Percentiles rank a stretch among this genome's conserved stretches.
Evolutionary conservation across 306 rosid genomes (phyloP).

Genomic region (Dryas octopetala): DNA sequence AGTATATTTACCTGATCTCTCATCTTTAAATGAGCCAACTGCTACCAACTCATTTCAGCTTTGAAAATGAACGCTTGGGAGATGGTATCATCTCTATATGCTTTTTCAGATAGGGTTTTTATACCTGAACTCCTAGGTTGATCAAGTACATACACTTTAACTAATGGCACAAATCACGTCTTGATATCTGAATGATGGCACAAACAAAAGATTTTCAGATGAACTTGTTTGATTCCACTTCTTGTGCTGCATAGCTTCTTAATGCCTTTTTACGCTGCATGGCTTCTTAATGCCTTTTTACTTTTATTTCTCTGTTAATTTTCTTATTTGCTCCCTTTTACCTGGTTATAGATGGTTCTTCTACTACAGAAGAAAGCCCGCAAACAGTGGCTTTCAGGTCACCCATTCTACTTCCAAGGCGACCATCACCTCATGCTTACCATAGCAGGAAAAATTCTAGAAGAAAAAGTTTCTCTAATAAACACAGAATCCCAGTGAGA

Average conservation of each 20-base stretch:
- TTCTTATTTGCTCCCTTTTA: slow-evolving; percentile 1
- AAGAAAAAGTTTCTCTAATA: slow-evolving; percentile 64
- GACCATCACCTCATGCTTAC: slow-evolving; percentile 39
- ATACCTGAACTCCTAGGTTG: background rate
- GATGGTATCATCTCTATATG: background rate
- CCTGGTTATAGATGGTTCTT: slow-evolving; percentile 34
- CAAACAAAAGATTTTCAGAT: background rate
- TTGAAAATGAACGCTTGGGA: background rate
- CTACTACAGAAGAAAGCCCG: slow-evolving; percentile 51
- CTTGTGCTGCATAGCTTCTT: background rate
- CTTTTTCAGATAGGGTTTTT: background rate
- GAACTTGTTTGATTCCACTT: slow-evolving; percentile 13
- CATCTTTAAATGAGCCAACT: background rate
- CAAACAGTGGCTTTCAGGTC: slow-evolving; percentile 47
- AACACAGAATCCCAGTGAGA: slow-evolving; percentile 51
- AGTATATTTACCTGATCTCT: background rate
- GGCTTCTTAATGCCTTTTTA: background rate
- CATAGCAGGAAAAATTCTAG: slow-evolving; percentile 48
- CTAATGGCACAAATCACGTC: background rate
- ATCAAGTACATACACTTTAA: background rate
- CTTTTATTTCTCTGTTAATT: background rate
- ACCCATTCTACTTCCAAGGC: slow-evolving; percentile 57
- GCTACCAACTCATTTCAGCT: background rate
- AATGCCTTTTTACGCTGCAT: background rate
- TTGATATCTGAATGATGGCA: background rate